A percentile compares a stretch with the other conserved stretches of the same genome.
phyloP scores from a whole-genome alignment of 23 red algal species.

The Gracilaria vermiculophylla region DNA sequence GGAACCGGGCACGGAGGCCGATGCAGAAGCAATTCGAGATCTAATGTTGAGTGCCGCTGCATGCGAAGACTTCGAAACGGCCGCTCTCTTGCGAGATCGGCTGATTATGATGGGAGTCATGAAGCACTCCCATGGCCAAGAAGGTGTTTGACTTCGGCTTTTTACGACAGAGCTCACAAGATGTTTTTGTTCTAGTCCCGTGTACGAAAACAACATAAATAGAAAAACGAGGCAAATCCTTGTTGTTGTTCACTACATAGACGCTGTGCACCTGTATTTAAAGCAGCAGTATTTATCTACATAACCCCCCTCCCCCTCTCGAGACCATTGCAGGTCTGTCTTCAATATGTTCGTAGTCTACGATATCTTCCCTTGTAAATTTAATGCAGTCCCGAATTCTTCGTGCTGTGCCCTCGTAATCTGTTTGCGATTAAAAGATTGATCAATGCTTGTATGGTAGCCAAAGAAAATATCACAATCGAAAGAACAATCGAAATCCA shows the following conservation, averaged over 20 bases:
- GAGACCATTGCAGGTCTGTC: background rate
- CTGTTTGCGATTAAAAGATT: slow-evolving; percentile 7
- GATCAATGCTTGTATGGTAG: background rate
- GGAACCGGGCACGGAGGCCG: background rate
- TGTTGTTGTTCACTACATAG: no score
- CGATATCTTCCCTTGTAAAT: no score
- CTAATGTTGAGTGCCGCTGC: slow-evolving; percentile 64
- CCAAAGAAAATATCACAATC: background rate
- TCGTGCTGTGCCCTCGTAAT: background rate
- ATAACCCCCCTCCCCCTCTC: no score
- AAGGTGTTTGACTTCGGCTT: no score
- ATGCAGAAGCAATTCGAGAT: slow-evolving; percentile 3
- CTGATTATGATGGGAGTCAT: background rate
- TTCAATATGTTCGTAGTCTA: background rate
- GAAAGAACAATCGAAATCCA: slow-evolving; percentile 1
- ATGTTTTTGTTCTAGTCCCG: no score
- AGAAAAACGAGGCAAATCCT: no score
- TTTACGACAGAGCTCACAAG: no score
- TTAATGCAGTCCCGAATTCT: background rate
- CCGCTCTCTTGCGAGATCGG: slow-evolving; percentile 66
- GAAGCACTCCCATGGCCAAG: background rate
- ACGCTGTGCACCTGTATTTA: no score
- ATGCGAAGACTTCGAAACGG: slow-evolving; percentile 70
- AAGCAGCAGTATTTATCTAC: no score
- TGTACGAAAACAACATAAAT: no score